Conservation (phyloP, 768 basidiomycete genomes). For the Auricularia heimuer region DNA sequence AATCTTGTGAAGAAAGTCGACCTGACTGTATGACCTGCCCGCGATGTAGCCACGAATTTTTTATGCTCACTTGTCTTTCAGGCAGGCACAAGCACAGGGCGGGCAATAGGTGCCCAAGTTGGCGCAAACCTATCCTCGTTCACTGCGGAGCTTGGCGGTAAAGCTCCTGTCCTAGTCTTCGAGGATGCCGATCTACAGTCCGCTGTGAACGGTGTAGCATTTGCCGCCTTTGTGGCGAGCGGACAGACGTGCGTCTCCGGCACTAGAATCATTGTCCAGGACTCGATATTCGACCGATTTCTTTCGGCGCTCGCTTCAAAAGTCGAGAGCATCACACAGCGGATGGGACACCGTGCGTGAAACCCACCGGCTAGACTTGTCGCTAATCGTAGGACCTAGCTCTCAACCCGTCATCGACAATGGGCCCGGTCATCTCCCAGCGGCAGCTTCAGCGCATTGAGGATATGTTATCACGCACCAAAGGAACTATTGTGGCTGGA, state of each 20-base stretch:
- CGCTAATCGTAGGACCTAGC: slow-evolving; percentile 32
- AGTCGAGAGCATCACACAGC: slow-evolving; percentile 44
- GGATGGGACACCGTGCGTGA: slow-evolving; percentile 70
- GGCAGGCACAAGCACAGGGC: slow-evolving; percentile 74
- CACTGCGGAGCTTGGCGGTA: slow-evolving; percentile 82
- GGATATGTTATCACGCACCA: slow-evolving; percentile 35
- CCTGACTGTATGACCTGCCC: slow-evolving; percentile 48
- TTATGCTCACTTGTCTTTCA: slow-evolving; percentile 16
- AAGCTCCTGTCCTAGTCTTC: slow-evolving; percentile 79
- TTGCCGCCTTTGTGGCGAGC: slow-evolving; percentile 77
- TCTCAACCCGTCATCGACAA: slow-evolving; percentile 54
- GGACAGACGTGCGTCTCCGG: slow-evolving; percentile 91
- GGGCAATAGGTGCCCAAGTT: slow-evolving; percentile 60
- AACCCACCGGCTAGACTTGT: slow-evolving; percentile 3
- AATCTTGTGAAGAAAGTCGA: slow-evolving; percentile 71
- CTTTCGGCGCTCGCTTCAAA: slow-evolving; percentile 54
- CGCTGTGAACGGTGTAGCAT: slow-evolving; percentile 77
- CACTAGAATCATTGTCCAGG: slow-evolving; percentile 71
- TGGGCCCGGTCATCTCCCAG: slow-evolving; percentile 72
- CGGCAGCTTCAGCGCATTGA: slow-evolving; percentile 59
- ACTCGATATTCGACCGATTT: slow-evolving; percentile 58
- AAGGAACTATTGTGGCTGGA: slow-evolving; percentile 45
- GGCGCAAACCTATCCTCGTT: slow-evolving; percentile 64
- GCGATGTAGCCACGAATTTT: background rate
- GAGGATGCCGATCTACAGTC: slow-evolving; percentile 61